phyloP scores from a whole-genome alignment of 2,329 filamentous ascomycete genomes.

The Hypomyces rosellus region DNA sequence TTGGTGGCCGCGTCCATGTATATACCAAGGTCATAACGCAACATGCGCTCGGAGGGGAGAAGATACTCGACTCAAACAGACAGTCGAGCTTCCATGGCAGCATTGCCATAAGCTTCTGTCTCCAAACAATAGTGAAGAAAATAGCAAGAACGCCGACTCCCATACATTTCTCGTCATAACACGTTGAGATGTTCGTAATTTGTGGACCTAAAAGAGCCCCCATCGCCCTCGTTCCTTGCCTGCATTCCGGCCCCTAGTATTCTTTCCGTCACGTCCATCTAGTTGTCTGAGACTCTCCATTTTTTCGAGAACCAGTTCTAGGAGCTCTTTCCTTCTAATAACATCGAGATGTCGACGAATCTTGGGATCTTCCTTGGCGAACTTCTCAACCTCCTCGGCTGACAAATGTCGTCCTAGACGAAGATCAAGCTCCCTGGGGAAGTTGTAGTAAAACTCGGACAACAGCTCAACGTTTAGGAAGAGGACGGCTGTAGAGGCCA shows the following conservation, averaged over 20 bases:
- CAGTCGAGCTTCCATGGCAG: too few relatives aligned
- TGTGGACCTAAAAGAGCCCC: slow-evolving; percentile 39
- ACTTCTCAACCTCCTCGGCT: slow-evolving; percentile 75
- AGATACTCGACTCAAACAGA: too few relatives aligned
- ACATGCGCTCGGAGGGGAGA: too few relatives aligned
- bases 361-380: slow-evolving; percentile 89
- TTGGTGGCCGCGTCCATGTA: not conserved
- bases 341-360: slow-evolving; percentile 85
- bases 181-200: not conserved
- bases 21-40: not conserved
- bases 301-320: slow-evolving; percentile 90
- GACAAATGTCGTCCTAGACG: slow-evolving; percentile 76
- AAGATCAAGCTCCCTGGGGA: slow-evolving; percentile 84
- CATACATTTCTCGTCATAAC: not conserved
- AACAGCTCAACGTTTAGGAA: slow-evolving; percentile 97
- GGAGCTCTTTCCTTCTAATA: slow-evolving; percentile 82
- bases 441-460: slow-evolving; percentile 96
- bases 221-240: slow-evolving; percentile 41
- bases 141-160: not conserved
- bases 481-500: slow-evolving; percentile 89
- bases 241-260: slow-evolving; percentile 19
- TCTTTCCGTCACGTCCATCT: slow-evolving; percentile 56
- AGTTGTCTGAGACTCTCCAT: slow-evolving; percentile 86
- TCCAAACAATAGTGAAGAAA: not conserved
- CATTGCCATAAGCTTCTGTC: too few relatives aligned